Base-by-base conservation (phyloP, 2,329 filamentous ascomycete species). In the Madurella mycetomatis region DNA sequence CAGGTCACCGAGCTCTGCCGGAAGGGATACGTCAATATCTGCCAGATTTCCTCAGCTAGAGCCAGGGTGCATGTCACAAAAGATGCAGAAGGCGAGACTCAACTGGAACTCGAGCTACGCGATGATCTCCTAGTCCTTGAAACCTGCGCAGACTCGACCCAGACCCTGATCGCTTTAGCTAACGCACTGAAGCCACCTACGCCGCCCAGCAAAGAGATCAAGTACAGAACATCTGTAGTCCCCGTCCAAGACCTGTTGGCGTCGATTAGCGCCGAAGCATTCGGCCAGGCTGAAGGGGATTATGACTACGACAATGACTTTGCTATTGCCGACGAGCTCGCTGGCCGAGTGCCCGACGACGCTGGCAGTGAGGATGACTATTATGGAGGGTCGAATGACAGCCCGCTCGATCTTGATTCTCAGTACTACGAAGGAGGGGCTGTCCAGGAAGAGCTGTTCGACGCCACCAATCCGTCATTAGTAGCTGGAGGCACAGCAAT, bases 81-180 rank as follows among this genome's bases (percentile, higher is more conserved):
- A 9, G 75, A 79, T 41, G 74, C 75, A 1, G 79, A 84, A 37
- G 81, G 78, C 0, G 78, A 84, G 31, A 87, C 85, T 59, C 81
- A 83, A 41, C 71, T 96, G 13, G 86, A 94, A 61, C 78, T 96
- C 1, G 89, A 95, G 59, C 74, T 97, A 45, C 84, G 84, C 57
- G 92, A 96, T 65, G 87, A 95, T 60, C 78, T 99, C 1, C 77
- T 99, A 50, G 86, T 99, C 34, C 74, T 99, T 7, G 94, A 99
- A 70, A 95, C 92, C 1, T 99, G 95, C 65, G 94, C 94, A 31
- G 94, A 99, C 70, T 99, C 94, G 1, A 97, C 91, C 0, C 91
- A 96, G 68, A 99, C 94, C 0, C 78, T 99, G 13, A 86, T 96
- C 49, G 79, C 82, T 1, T 80, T 95, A 41, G 73, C 92, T 15